A percentile compares a stretch with the other conserved stretches of the same genome.
Conservation (phyloP, 192 early-diverging fungal species). For the Backusella westeae region DNA sequence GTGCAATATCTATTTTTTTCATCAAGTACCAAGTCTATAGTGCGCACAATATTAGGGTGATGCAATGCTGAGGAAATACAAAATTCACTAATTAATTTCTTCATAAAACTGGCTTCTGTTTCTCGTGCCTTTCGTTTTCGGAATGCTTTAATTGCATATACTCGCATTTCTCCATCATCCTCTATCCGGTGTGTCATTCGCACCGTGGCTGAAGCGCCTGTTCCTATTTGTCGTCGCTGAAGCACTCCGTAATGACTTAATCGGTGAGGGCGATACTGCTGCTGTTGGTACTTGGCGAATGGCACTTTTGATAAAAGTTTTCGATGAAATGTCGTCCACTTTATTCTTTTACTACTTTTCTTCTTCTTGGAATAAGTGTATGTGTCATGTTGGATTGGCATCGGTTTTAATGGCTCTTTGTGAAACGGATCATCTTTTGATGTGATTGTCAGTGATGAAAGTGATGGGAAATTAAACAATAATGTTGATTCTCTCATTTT, state of each 20-base stretch:
- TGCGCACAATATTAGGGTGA: conserved; percentile 89
- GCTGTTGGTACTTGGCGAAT: background rate
- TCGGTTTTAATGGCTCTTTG: background rate
- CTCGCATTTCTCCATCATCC: conserved; percentile 54
- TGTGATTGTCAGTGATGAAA: background rate
- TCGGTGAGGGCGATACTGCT: background rate
- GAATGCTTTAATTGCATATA: conserved; percentile 89
- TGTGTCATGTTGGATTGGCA: background rate
- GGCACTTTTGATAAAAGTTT: background rate
- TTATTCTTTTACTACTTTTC: background rate
- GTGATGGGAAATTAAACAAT: background rate
- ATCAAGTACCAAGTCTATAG: conserved; percentile 94
- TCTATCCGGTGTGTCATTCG: conserved; percentile 44
- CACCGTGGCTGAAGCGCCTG: conserved; percentile 90
- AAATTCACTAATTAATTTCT: conserved; percentile 93
- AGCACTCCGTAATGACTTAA: conserved; percentile 6
- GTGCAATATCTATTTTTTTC: conserved; percentile 80
- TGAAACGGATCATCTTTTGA: conserved; percentile 2
- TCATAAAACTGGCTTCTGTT: conserved; percentile 91
- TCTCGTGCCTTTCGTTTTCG: conserved; percentile 74
- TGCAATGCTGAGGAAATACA: conserved; percentile 85
- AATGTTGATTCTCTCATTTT: background rate
- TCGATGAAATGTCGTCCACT: background rate
- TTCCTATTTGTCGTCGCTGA: conserved; percentile 53
- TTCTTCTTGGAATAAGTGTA: background rate